Percentiles rank a stretch among this genome's conserved stretches.
These are phyloP conservation scores for Podospora pseudopauciseta DNA, from an alignment of 495 filamentous ascomycete species.

Conservation along the genomic window DNA sequence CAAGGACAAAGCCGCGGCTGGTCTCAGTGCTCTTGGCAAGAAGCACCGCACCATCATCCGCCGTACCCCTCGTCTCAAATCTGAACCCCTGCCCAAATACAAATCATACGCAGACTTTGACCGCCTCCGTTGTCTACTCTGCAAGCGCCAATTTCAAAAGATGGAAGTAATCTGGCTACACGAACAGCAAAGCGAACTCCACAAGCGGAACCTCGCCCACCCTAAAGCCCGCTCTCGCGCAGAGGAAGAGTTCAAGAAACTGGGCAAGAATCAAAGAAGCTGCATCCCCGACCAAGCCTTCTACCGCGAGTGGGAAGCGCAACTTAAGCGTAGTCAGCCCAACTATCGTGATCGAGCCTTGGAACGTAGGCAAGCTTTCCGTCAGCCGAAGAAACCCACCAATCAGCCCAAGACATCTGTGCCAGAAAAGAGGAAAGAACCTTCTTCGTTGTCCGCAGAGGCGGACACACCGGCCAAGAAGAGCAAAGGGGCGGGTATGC, in stretches of 20 bases:
- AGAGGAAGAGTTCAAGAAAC: slow-evolving; percentile 52
- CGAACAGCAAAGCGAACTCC: slow-evolving; percentile 70
- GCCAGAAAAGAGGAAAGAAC: slow-evolving; percentile 32
- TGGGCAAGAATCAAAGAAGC: slow-evolving; percentile 55
- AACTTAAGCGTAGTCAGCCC: slow-evolving; percentile 33
- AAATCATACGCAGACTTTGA: slow-evolving; percentile 66
- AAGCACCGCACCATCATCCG: slow-evolving; percentile 26
- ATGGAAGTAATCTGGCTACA: slow-evolving; percentile 67
- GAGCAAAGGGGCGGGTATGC: slow-evolving; percentile 80
- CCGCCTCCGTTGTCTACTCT: slow-evolving; percentile 72
- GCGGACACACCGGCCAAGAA: slow-evolving; percentile 33
- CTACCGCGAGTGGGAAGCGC: slow-evolving; percentile 32
- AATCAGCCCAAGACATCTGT: background rate
- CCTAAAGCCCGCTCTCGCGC: slow-evolving; percentile 52
- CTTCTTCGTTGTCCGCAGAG: slow-evolving; percentile 8
- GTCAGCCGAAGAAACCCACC: slow-evolving; percentile 53
- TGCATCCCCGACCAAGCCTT: slow-evolving; percentile 27
- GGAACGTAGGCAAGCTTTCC: slow-evolving; percentile 73
- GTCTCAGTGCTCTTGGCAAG: slow-evolving; percentile 30
- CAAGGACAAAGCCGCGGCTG: slow-evolving; percentile 29
- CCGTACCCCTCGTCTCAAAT: slow-evolving; percentile 27
- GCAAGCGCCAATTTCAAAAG: slow-evolving; percentile 68
- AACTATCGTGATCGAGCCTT: slow-evolving; percentile 80
- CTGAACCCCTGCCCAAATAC: slow-evolving; percentile 27
- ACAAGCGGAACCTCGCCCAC: slow-evolving; percentile 66